Percentiles rank a stretch among this genome's conserved stretches.
Conservation (phyloP, 2,329 filamentous ascomycete genomes). For the Polychaeton citri region DNA sequence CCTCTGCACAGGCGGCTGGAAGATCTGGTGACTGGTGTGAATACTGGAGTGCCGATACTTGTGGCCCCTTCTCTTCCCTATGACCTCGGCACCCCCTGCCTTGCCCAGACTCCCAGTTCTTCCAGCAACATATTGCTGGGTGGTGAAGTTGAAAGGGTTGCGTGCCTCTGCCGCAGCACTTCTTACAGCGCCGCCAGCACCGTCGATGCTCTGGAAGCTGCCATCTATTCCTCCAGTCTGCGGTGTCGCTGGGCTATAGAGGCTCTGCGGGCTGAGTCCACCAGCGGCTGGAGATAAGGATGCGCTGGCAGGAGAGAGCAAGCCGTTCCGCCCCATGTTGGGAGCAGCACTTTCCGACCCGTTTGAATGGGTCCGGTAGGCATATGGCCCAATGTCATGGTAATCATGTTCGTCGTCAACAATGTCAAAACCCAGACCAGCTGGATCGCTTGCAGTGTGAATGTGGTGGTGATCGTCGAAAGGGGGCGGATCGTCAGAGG, state of each 20-base stretch:
- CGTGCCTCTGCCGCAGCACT: slow-evolving; percentile 19
- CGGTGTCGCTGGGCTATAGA: slow-evolving; percentile 20
- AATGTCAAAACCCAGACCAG: not conserved
- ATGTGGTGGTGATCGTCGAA: slow-evolving; percentile 2
- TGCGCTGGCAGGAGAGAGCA: slow-evolving; percentile 18
- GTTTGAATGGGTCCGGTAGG: not conserved
- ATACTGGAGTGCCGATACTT: slow-evolving; percentile 97
- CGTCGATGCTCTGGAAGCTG: slow-evolving; percentile 14
- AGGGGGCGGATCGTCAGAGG: slow-evolving; percentile 32
- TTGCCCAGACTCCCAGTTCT: slow-evolving; percentile 41
- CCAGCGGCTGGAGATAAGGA: slow-evolving; percentile 10
- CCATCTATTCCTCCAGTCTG: slow-evolving; percentile 18
- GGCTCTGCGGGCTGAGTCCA: slow-evolving; percentile 11
- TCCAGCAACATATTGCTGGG: slow-evolving; percentile 35
- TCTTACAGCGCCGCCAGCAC: slow-evolving; percentile 3
- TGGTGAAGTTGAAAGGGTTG: slow-evolving; percentile 91
- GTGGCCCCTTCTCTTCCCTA: slow-evolving; percentile 85
- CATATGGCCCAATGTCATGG: not conserved
- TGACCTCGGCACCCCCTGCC: slow-evolving; percentile 50
- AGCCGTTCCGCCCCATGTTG: slow-evolving; percentile 1
- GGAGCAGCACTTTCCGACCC: not conserved
- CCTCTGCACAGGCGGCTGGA: slow-evolving; percentile 73
- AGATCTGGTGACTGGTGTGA: slow-evolving; percentile 66
- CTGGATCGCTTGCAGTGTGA: not conserved
- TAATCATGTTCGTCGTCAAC: not conserved